phyloP scores from a whole-genome alignment of 257 asterid species.

The Salvia rosmarinus region DNA sequence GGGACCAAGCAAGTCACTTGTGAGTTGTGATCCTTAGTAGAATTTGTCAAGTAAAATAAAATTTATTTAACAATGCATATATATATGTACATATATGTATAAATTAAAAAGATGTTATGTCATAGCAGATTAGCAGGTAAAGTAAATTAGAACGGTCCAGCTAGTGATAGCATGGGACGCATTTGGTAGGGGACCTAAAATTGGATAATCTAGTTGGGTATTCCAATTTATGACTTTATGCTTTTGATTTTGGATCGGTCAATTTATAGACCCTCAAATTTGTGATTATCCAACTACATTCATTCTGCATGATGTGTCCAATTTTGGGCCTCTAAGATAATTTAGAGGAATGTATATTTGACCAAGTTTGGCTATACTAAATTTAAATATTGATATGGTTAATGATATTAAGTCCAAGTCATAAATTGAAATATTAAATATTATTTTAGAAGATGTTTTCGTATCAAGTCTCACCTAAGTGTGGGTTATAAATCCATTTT shows the following conservation, averaged over 20 bases:
- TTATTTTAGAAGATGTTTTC: too few species aligned
- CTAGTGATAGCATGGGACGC: constrained; percentile 40
- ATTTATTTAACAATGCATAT: too few species aligned
- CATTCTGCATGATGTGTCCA: not conserved
- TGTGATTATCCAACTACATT: not conserved
- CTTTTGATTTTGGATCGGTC: constrained; percentile 28
- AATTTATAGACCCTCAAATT: not conserved
- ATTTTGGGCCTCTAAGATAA: not conserved
- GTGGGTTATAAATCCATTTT: too few species aligned
- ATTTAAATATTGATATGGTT: not conserved
- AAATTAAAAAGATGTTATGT: not conserved
- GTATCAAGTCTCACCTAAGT: too few species aligned
- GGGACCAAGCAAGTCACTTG: too few species aligned
- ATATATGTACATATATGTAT: too few species aligned
- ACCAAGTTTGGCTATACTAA: not conserved
- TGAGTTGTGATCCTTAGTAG: too few species aligned
- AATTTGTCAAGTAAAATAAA: too few species aligned
- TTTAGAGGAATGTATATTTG: not conserved
- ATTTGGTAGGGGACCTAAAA: constrained; percentile 45
- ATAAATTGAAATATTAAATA: too few species aligned
- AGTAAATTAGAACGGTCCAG: too few species aligned
- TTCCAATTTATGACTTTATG: constrained; percentile 39
- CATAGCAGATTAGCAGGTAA: constrained; percentile 13
- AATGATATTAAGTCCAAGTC: too few species aligned
- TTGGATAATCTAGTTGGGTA: constrained; percentile 17